These are phyloP conservation scores for Xylaria nigripes DNA, from an alignment of 495 filamentous ascomycete genomes.

Conservation along the genomic window DNA sequence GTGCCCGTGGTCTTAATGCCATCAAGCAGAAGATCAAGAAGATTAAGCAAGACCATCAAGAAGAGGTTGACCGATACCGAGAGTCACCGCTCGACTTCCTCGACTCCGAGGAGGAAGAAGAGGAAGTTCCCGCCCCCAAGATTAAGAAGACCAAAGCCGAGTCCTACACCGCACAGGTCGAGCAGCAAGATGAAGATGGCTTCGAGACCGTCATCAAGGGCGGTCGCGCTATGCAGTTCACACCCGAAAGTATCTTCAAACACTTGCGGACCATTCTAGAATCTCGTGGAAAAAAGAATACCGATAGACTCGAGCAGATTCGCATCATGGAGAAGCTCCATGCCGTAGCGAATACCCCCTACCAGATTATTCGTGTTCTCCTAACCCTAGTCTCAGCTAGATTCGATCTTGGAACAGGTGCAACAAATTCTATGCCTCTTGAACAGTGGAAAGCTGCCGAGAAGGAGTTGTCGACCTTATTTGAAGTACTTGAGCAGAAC, in stretches of 20 bases:
- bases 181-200: slow-evolving; percentile 65
- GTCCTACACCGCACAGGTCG: slow-evolving; percentile 35
- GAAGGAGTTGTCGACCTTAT: slow-evolving; percentile 66
- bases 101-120: slow-evolving; percentile 72
- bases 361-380: slow-evolving; percentile 90
- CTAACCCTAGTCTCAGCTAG: slow-evolving; percentile 86
- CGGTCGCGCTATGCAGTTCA: slow-evolving; percentile 80
- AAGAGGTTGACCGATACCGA: slow-evolving; percentile 79
- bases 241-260: slow-evolving; percentile 96
- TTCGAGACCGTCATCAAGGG: slow-evolving; percentile 80
- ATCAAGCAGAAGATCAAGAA: slow-evolving; percentile 97
- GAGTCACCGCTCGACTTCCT: slow-evolving; percentile 80
- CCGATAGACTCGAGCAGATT: slow-evolving; percentile 90
- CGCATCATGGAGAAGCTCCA: slow-evolving; percentile 92
- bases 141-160: slow-evolving; percentile 41
- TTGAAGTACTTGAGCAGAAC: slow-evolving; percentile 71
- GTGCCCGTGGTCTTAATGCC: slow-evolving; percentile 86
- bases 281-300: slow-evolving; percentile 97
- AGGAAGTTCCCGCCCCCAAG: slow-evolving; percentile 38
- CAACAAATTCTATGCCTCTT: slow-evolving; percentile 76
- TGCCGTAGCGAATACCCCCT: slow-evolving; percentile 79
- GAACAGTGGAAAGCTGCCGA: slow-evolving; percentile 97
- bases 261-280: slow-evolving; percentile 88
- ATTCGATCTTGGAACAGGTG: slow-evolving; percentile 83
- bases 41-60: slow-evolving; percentile 90